A percentile compares a stretch with the other conserved stretches of the same genome.
Evolutionary conservation across 257 asterid genomes (phyloP).

Genomic region (Anisodus tanguticus): DNA sequence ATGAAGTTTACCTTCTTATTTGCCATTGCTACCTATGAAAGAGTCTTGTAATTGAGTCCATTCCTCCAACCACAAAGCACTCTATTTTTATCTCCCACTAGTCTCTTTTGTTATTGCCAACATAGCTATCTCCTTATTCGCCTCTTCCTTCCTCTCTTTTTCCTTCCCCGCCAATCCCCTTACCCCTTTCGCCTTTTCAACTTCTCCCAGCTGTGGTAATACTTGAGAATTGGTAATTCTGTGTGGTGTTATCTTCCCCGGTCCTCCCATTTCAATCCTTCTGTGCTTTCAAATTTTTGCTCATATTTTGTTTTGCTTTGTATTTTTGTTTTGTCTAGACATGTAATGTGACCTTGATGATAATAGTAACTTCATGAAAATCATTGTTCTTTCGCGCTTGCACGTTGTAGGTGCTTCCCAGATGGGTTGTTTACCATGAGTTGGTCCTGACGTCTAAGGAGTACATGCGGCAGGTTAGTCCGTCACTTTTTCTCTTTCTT

Average conservation of each 20-base stretch:
- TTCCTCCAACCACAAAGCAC: not conserved
- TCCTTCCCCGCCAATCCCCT: too few species aligned
- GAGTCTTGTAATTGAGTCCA: not conserved
- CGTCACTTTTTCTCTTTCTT: not conserved
- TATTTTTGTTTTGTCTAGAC: not conserved
- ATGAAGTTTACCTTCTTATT: not conserved
- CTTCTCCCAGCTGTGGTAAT: not conserved
- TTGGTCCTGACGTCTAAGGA: slow-evolving; percentile 89
- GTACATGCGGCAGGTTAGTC: slow-evolving; percentile 77
- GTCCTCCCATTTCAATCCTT: not conserved
- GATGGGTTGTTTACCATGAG: slow-evolving; percentile 94
- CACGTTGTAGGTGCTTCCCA: slow-evolving; percentile 65
- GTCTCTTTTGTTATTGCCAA: too few species aligned
- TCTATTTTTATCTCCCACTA: not conserved
- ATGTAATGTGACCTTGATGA: slow-evolving; percentile 1
- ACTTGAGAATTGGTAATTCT: not conserved
- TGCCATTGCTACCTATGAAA: not conserved
- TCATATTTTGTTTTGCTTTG: not conserved
- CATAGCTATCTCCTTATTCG: too few species aligned
- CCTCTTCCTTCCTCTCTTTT: too few species aligned
- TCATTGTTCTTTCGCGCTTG: not conserved
- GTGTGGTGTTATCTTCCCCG: not conserved
- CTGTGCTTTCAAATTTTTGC: not conserved
- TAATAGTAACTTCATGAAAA: slow-evolving; percentile 8
- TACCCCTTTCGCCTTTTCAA: not conserved